Conservation (phyloP, 2,329 filamentous ascomycete genomes). For the Plectosphaerella plurivora region DNA sequence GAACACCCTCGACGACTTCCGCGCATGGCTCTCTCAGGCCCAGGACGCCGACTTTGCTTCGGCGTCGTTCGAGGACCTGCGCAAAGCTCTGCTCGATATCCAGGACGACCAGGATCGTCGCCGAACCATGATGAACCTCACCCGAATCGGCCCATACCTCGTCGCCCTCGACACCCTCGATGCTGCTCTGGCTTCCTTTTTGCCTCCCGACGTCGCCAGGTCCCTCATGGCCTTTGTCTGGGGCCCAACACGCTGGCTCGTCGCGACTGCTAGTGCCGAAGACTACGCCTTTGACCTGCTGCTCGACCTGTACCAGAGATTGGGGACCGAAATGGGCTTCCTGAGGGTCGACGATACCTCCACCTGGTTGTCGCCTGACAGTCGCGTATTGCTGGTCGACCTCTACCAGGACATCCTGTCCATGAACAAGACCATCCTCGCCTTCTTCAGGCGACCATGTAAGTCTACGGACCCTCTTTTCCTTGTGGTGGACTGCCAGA, state of each 20-base stretch:
- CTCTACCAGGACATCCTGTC: slow-evolving; percentile 7
- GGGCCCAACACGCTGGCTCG: slow-evolving; percentile 20
- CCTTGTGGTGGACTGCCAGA: too few species aligned
- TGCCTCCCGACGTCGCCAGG: not conserved
- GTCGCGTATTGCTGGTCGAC: slow-evolving; percentile 1
- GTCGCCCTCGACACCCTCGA: slow-evolving; percentile 14
- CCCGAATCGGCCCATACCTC: slow-evolving; percentile 18
- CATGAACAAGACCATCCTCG: slow-evolving; percentile 4
- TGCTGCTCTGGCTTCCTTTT: slow-evolving; percentile 2
- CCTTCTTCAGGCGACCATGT: slow-evolving; percentile 6
- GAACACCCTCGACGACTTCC: slow-evolving; percentile 8
- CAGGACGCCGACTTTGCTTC: slow-evolving; percentile 13
- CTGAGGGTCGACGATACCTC: slow-evolving; percentile 1
- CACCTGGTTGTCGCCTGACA: not conserved
- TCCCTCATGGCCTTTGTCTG: slow-evolving; percentile 20
- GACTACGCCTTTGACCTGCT: slow-evolving; percentile 9
- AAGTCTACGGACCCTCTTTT: not conserved
- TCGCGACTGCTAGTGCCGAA: slow-evolving; percentile 9
- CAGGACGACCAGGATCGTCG: slow-evolving; percentile 18
- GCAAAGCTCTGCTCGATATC: slow-evolving; percentile 15
- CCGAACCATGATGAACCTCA: slow-evolving; percentile 20
- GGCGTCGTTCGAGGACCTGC: slow-evolving; percentile 13
- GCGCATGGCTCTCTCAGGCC: slow-evolving; percentile 7
- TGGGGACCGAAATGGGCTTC: slow-evolving; percentile 2
- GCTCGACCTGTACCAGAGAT: slow-evolving; percentile 9